Evolutionary conservation across 1,284 basidiomycete species (phyloP).

Genomic region (Trametes polyzona): DNA sequence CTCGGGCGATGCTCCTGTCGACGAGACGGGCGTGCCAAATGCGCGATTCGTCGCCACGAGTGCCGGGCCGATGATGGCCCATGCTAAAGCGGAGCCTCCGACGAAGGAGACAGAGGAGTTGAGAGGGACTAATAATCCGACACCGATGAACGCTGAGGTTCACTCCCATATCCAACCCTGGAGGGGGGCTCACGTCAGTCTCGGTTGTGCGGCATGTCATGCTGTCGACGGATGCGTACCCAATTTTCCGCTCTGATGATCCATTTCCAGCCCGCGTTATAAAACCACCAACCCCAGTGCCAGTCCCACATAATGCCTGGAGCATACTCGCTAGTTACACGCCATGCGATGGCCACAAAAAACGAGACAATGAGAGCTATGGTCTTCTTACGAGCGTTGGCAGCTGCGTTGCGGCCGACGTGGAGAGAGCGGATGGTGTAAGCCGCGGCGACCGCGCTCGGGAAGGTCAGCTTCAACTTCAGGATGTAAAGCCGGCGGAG

Average conservation of each 20-base stretch:
- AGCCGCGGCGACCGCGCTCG: slow-evolving; percentile 69
- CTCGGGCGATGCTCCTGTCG: slow-evolving; percentile 43
- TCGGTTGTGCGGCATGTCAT: not conserved
- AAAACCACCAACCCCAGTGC: slow-evolving; percentile 32
- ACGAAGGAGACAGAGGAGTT: slow-evolving; percentile 46
- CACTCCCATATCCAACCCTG: slow-evolving; percentile 32
- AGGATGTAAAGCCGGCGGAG: slow-evolving; percentile 69
- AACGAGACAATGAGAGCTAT: slow-evolving; percentile 56
- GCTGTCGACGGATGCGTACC: slow-evolving; percentile 4
- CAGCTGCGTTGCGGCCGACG: slow-evolving; percentile 51
- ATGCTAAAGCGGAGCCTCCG: slow-evolving; percentile 61
- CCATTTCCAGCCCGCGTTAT: slow-evolving; percentile 32
- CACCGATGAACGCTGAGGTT: slow-evolving; percentile 50
- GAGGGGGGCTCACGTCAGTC: slow-evolving; percentile 44
- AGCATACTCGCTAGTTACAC: slow-evolving; percentile 61
- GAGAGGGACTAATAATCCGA: slow-evolving; percentile 25
- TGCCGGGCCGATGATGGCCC: slow-evolving; percentile 64
- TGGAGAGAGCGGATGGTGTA: slow-evolving; percentile 72
- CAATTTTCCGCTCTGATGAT: slow-evolving; percentile 31
- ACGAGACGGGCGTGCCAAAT: slow-evolving; percentile 41
- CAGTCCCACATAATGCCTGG: slow-evolving; percentile 51
- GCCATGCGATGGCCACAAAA: slow-evolving; percentile 51
- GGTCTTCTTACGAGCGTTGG: slow-evolving; percentile 60
- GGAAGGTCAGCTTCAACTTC: slow-evolving; percentile 70
- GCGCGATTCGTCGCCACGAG: slow-evolving; percentile 58